Percentiles rank a stretch among this genome's conserved stretches.
Conservation (phyloP, 176 grass and related monocot genomes). For the Metroxylon sagu region DNA sequence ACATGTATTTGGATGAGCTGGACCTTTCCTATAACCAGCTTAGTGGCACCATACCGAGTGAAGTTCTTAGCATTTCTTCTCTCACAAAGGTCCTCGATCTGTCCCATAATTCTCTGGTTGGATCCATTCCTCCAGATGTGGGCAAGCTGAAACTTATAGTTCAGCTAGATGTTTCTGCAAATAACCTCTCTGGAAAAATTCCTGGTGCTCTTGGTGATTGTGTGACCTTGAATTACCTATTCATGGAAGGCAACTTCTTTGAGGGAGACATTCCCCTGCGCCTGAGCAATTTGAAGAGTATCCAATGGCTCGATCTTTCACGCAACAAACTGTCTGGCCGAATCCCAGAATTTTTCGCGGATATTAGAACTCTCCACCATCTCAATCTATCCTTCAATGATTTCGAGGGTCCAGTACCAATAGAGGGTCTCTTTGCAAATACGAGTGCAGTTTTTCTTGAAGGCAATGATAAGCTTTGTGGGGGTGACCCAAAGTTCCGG, state of each 20-base stretch:
- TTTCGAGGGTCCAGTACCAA: slow-evolving; percentile 32
- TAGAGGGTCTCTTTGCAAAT: slow-evolving; percentile 14
- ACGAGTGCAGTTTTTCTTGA: background rate
- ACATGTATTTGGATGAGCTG: too few relatives aligned
- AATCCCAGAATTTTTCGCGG: background rate
- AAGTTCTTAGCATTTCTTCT: too few relatives aligned
- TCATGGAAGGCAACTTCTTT: slow-evolving; percentile 20
- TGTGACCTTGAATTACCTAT: slow-evolving; percentile 18
- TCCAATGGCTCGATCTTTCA: slow-evolving; percentile 13
- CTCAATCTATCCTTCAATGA: slow-evolving; percentile 60
- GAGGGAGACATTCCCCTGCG: slow-evolving; percentile 34
- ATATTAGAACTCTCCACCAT: background rate
- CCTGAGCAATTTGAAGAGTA: slow-evolving; percentile 24
- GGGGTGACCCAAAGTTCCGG: background rate
- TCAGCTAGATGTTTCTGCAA: slow-evolving; percentile 30
- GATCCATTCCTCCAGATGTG: slow-evolving; percentile 23
- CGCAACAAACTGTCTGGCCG: slow-evolving; percentile 18
- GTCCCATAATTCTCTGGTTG: slow-evolving; percentile 5
- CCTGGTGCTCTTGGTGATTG: slow-evolving; percentile 49
- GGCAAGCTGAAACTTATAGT: slow-evolving; percentile 21
- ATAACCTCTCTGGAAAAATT: background rate
- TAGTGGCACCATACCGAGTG: too few relatives aligned
- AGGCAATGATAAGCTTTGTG: slow-evolving; percentile 39
- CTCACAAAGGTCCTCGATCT: background rate
- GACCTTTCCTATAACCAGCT: too few relatives aligned